These are phyloP conservation scores for Silene coronaria DNA, from an alignment of 179 eudicot genomes.

Conservation along the genomic window DNA sequence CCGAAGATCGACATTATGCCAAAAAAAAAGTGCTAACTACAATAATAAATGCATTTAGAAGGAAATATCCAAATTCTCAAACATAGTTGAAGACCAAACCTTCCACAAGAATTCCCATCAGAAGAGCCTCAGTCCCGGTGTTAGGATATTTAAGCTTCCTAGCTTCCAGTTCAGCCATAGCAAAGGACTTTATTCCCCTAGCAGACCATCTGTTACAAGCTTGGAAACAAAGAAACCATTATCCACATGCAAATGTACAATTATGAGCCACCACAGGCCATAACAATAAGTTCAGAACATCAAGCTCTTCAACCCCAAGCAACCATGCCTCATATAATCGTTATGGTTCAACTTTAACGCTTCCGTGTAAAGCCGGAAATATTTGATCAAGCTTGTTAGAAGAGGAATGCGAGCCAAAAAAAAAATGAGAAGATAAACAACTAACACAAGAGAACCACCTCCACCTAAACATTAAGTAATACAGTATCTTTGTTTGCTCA, in stretches of 20 bases:
- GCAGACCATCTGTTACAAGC: slow-evolving; percentile 71
- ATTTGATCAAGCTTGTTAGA: neutral
- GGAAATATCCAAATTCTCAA: slow-evolving; percentile 6
- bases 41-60: neutral
- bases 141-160: slow-evolving; percentile 59
- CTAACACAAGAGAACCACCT: neutral
- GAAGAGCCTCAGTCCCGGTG: slow-evolving; percentile 76
- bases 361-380: neutral
- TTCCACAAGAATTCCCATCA: slow-evolving; percentile 73
- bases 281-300: neutral
- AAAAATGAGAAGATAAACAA: neutral
- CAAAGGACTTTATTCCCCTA: slow-evolving; percentile 58
- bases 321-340: neutral
- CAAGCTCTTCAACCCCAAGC: neutral
- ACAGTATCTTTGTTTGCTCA: neutral
- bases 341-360: neutral
- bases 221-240: slow-evolving; percentile 26
- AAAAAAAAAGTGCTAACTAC: neutral
- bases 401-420: neutral
- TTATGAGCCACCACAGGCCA: neutral
- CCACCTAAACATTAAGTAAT: neutral
- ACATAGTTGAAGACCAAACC: slow-evolving; percentile 39
- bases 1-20: neutral
- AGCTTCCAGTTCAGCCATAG: slow-evolving; percentile 81
- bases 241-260: slow-evolving; percentile 11